phyloP scores from a whole-genome alignment of 139 green algal genomes.

The Yamagishiella unicocca region DNA sequence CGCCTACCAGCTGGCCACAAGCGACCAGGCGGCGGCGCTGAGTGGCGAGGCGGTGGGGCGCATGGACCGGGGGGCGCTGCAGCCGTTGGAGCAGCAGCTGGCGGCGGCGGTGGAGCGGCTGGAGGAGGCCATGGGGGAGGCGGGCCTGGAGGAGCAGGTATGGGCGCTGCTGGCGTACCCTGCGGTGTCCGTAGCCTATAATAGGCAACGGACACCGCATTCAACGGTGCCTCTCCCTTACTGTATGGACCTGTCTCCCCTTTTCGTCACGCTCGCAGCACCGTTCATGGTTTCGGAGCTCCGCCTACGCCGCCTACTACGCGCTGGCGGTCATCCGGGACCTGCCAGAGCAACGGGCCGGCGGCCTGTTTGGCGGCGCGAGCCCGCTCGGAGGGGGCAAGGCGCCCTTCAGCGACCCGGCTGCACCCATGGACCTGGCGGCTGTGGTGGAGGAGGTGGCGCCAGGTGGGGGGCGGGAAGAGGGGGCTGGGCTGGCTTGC shows the following conservation, averaged over 20 bases:
- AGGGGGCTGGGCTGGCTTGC: too few relatives aligned
- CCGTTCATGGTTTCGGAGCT: slow-evolving; percentile 34
- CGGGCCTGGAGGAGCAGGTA: slow-evolving; percentile 17
- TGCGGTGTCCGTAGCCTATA: too few relatives aligned
- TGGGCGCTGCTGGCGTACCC: too few relatives aligned
- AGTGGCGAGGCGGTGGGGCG: too few relatives aligned
- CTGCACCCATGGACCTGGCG: neutral
- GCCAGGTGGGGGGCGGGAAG: slow-evolving; percentile 3
- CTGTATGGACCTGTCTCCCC: neutral
- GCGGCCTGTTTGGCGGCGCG: neutral
- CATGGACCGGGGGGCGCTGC: neutral
- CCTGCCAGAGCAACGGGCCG: neutral
- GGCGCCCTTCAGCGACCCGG: slow-evolving; percentile 22
- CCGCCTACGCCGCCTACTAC: slow-evolving; percentile 35
- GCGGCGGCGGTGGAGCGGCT: slow-evolving; percentile 2
- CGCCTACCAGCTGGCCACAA: neutral
- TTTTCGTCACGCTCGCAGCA: neutral
- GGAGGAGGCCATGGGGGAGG: slow-evolving; percentile 7
- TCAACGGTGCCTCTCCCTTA: too few relatives aligned
- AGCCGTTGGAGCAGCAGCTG: neutral
- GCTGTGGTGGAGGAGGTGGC: slow-evolving; percentile 8
- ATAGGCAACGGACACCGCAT: too few relatives aligned
- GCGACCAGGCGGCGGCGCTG: neutral
- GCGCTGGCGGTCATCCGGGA: slow-evolving; percentile 1
- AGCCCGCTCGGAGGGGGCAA: neutral